Conservation (phyloP, 2,329 filamentous ascomycete species). For the Chaetomium globosum region DNA sequence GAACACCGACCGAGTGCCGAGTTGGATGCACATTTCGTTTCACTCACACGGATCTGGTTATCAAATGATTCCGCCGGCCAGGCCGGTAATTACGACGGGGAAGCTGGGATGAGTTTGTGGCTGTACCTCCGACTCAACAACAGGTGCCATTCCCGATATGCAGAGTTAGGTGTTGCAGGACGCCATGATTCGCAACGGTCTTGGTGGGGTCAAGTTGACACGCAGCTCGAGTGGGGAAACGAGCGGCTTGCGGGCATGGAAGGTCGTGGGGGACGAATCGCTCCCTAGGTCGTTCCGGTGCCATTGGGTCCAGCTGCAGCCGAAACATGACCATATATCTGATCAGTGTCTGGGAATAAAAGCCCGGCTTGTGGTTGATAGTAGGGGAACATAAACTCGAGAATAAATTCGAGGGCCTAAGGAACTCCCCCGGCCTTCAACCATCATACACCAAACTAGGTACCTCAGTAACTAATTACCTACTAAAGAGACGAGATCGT, state of each 20-base stretch:
- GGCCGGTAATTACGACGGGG: not conserved
- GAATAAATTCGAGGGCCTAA: not conserved
- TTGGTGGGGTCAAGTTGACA: constrained; percentile 14
- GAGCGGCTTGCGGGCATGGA: not conserved
- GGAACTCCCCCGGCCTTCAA: too few species aligned
- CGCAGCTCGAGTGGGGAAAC: constrained; percentile 2
- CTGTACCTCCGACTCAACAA: not conserved
- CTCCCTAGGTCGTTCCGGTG: not conserved
- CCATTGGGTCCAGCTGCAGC: not conserved
- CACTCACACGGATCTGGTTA: constrained; percentile 15
- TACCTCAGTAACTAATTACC: too few species aligned
- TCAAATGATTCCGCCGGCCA: not conserved
- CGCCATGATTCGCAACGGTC: constrained; percentile 11
- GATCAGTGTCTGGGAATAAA: not conserved
- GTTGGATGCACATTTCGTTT: not conserved
- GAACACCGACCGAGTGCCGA: not conserved
- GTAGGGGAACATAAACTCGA: not conserved
- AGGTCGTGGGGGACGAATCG: not conserved
- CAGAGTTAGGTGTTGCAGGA: constrained; percentile 7
- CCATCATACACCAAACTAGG: too few species aligned
- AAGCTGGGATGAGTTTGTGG: not conserved
- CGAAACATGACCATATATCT: not conserved
- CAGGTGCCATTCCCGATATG: not conserved
- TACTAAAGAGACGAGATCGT: not conserved
- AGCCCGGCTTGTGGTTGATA: not conserved